Evolutionary conservation across 768 basidiomycete species (phyloP).

Genomic region (Podaxis sp.): DNA sequence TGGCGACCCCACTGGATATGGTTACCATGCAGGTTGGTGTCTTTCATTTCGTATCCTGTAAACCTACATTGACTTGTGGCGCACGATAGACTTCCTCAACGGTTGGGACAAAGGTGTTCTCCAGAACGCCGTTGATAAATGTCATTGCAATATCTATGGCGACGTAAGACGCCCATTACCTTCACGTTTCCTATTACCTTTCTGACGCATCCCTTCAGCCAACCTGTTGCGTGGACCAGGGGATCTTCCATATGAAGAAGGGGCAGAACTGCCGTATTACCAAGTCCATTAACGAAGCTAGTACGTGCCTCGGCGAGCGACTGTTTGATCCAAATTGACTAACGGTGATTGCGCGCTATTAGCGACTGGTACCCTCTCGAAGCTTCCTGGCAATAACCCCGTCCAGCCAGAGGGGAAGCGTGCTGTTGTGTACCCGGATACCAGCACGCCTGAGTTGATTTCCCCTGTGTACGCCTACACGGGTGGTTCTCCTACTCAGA

Average conservation of each 20-base stretch:
- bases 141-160: constrained; percentile 46
- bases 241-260: constrained; percentile 43
- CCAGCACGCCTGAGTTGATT: constrained; percentile 39
- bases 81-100: constrained; percentile 47
- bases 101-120: constrained; percentile 63
- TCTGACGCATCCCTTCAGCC: constrained; percentile 25
- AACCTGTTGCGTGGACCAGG: constrained; percentile 44
- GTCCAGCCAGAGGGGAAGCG: constrained; percentile 37
- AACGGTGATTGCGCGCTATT: background rate
- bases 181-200: background rate
- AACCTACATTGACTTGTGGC: background rate
- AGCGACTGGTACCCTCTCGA: constrained; percentile 47
- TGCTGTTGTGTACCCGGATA: constrained; percentile 33
- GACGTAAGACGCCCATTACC: constrained; percentile 30
- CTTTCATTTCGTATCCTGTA: constrained; percentile 2
- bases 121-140: constrained; percentile 53
- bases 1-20: constrained; percentile 65
- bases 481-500: constrained; percentile 36
- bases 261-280: constrained; percentile 46
- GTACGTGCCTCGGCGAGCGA: constrained; percentile 26
- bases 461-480: constrained; percentile 49
- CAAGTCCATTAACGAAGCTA: constrained; percentile 44
- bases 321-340: constrained; percentile 2
- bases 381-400: constrained; percentile 57
- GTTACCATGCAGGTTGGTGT: constrained; percentile 52